Evolutionary conservation across 257 asterid genomes (phyloP), one percentile per base, ranked within the genome.

Genomic region (Nicotiana benthamiana): DNA sequence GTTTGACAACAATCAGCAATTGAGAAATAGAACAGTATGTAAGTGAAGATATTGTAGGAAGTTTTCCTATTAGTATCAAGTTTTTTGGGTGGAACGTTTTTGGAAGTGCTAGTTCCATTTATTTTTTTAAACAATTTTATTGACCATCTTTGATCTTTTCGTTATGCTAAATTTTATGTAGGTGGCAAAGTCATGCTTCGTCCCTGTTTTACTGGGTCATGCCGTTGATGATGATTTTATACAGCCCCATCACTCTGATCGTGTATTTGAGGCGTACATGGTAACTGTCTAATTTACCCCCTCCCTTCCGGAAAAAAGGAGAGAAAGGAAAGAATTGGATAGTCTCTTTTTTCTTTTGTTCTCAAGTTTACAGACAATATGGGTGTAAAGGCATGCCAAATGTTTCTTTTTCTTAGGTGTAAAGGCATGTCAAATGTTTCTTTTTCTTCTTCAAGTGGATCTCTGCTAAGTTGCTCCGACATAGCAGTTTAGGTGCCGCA

Each of bases 201-300:
- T 95, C 76, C 98, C 98, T 0, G 98, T 86, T 82, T 84, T 95
- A 34, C 89, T 95, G 80, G 98, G 98, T 80, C 98, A 95, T 85
- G 98, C 92, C 36, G 86, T 84, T 57, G 98, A 92, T 2, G 98
- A 95, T 75, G 98, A 95, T 86, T 95, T 95, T 89, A 93, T 95
- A 83, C 93, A 86, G 65, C 98, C 98, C 81, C 98, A 92, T 90
- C 98, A 95, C 80, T 93, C 98, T 79, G 98, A 95, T 85, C 91
- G 91, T 32, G 86, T 95, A 76, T 91, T 81, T 82, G 93, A 92
- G 46, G 95, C 93, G 75, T 95, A 93, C 87, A 89, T 87, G 94
- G 98, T 95, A 91, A 84, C 43, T 79, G 52, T 80, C 77, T 48
- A 74, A 74, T 24, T 48, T 74, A 48, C 13, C 40, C 78, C 24